Percentiles rank a stretch among this genome's conserved stretches.
phyloP scores from a whole-genome alignment of 306 rosid genomes.

The Begonia fuchsioides region DNA sequence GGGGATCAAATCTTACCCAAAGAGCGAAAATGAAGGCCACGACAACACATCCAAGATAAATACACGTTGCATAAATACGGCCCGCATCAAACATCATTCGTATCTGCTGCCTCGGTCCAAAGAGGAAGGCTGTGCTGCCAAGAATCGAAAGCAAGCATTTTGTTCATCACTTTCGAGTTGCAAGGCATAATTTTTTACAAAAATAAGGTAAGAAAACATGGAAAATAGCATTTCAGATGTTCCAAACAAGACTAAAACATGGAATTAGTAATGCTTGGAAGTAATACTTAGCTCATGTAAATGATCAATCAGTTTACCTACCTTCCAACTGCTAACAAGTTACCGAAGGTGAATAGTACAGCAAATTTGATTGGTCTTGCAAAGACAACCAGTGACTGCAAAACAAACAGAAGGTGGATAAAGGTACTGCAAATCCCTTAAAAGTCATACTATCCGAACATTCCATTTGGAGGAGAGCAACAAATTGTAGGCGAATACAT shows the following conservation, averaged over 20 bases:
- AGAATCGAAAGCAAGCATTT: constrained; percentile 9
- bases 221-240: not conserved
- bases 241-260: no score
- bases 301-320: constrained; percentile 16
- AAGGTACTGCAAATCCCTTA: constrained; percentile 9
- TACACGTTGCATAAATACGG: constrained; percentile 62
- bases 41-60: constrained; percentile 78
- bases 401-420: constrained; percentile 14
- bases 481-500: not conserved
- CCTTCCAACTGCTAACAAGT: constrained; percentile 94
- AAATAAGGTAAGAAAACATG: constrained; percentile 3
- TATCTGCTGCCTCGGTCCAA: constrained; percentile 62
- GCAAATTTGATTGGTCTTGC: constrained; percentile 79
- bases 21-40: constrained; percentile 83
- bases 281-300: no score
- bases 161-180: no score
- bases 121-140: constrained; percentile 93
- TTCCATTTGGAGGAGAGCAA: not conserved
- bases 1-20: constrained; percentile 31
- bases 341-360: constrained; percentile 71
- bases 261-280: no score
- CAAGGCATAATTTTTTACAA: not conserved
- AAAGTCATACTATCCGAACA: constrained; percentile 5
- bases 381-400: constrained; percentile 80
- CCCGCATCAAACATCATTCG: constrained; percentile 79